phyloP scores from a whole-genome alignment of 2,329 filamentous ascomycete genomes.

The Cladosporium colombiae region DNA sequence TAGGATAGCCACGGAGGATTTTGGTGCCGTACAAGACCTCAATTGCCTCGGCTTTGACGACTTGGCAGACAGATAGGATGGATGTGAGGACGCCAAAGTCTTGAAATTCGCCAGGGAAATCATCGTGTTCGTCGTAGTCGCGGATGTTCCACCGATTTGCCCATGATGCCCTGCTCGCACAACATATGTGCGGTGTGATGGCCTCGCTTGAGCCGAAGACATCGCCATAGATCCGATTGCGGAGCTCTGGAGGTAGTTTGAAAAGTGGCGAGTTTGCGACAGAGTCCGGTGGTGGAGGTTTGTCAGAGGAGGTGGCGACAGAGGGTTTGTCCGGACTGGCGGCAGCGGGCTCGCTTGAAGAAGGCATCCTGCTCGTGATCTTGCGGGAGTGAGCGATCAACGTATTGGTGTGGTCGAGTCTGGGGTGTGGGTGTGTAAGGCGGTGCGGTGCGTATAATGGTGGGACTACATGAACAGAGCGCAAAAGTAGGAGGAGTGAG shows the following conservation, averaged over 20 bases:
- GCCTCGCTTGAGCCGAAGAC: not conserved
- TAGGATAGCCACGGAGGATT: not conserved
- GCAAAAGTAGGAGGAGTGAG: not conserved
- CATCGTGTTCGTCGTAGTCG: not conserved
- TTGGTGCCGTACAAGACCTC: not conserved
- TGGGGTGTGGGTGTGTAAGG: not conserved
- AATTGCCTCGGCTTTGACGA: not conserved
- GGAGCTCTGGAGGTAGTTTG: conserved; percentile 1
- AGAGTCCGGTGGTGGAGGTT: not conserved
- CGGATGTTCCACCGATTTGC: not conserved
- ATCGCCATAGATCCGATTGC: not conserved
- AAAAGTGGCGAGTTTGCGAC: not conserved
- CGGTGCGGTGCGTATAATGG: not conserved
- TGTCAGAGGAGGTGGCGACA: too few species aligned
- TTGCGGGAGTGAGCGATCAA: too few species aligned
- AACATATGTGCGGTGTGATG: not conserved
- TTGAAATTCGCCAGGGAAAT: not conserved
- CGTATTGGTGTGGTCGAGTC: not conserved
- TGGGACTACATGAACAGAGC: not conserved
- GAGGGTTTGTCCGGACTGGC: not conserved
- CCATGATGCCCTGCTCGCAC: not conserved
- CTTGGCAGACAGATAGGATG: not conserved
- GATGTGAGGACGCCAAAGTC: not conserved
- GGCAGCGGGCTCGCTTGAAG: not conserved
- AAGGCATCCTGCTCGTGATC: too few species aligned